A percentile compares a stretch with the other conserved stretches of the same genome.
Conservation (phyloP, 192 early-diverging fungal genomes). For the Coemansia sp. region DNA sequence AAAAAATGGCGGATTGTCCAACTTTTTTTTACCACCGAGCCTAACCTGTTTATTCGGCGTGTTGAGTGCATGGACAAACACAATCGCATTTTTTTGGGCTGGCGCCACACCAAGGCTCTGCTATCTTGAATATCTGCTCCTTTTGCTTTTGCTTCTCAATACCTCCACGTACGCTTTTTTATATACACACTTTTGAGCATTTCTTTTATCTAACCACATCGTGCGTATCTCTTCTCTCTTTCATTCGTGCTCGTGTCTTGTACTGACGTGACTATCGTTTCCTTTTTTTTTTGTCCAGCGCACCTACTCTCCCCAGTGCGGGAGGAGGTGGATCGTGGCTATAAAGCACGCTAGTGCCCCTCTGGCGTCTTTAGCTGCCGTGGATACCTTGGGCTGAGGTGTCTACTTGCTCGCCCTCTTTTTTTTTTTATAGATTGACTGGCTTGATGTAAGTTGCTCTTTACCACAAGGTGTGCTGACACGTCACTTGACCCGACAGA, state of each 20-base stretch:
- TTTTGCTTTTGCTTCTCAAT: background rate
- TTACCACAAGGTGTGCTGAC: background rate
- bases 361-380: background rate
- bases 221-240: background rate
- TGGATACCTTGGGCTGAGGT: background rate
- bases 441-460: background rate
- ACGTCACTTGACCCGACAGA: background rate
- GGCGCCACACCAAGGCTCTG: background rate
- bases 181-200: background rate
- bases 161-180: conserved; percentile 7
- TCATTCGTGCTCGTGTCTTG: background rate
- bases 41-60: conserved; percentile 2
- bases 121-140: background rate
- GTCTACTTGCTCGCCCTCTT: background rate
- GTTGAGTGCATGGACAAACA: background rate
- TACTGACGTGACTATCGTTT: background rate
- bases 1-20: background rate
- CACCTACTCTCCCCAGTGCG: background rate
- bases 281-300: background rate
- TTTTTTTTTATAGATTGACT: background rate
- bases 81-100: background rate
- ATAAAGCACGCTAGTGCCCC: background rate
- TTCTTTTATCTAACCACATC: background rate
- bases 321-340: conserved; percentile 1
- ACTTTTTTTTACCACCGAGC: background rate